Evolutionary conservation across 352 stramenopile genomes (phyloP).

Genomic region (Saprolegnia parasitica): DNA sequence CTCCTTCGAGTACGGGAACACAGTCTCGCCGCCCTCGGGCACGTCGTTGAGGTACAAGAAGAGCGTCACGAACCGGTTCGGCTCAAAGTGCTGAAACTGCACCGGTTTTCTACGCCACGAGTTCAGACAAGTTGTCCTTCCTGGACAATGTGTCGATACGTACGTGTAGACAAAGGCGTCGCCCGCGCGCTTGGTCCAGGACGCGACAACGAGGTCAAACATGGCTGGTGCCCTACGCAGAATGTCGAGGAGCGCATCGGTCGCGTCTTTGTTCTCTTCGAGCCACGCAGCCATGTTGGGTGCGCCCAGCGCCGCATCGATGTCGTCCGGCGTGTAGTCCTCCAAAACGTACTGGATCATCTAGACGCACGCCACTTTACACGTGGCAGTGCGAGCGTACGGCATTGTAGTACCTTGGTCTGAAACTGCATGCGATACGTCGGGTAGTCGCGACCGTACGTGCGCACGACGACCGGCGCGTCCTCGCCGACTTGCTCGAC

Average conservation of each 20-base stretch:
- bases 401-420: slow-evolving; percentile 26
- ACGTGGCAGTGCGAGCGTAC: no score
- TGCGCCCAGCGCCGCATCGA: slow-evolving; percentile 34
- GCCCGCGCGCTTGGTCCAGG: slow-evolving; percentile 33
- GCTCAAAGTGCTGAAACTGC: slow-evolving; percentile 25
- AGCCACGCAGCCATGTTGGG: slow-evolving; percentile 47
- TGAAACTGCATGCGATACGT: slow-evolving; percentile 18
- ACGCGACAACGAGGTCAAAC: slow-evolving; percentile 45
- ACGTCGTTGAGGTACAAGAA: slow-evolving; percentile 87
- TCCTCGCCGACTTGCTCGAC: slow-evolving; percentile 21
- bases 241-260: slow-evolving; percentile 49
- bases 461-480: slow-evolving; percentile 18
- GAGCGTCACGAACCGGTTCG: slow-evolving; percentile 86
- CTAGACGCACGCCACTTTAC: background rate
- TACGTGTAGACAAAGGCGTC: slow-evolving; percentile 19
- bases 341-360: slow-evolving; percentile 40
- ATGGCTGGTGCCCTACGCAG: slow-evolving; percentile 38
- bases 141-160: background rate
- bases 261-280: slow-evolving; percentile 40
- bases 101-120: slow-evolving; percentile 3
- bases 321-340: slow-evolving; percentile 42
- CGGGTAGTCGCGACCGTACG: slow-evolving; percentile 26
- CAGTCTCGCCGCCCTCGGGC: slow-evolving; percentile 71
- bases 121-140: background rate
- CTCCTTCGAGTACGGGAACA: slow-evolving; percentile 57